A percentile compares a stretch with the other conserved stretches of the same genome.
Conservation (phyloP, 73 alveolate species). For the Paramecium tetraurelia region DNA sequence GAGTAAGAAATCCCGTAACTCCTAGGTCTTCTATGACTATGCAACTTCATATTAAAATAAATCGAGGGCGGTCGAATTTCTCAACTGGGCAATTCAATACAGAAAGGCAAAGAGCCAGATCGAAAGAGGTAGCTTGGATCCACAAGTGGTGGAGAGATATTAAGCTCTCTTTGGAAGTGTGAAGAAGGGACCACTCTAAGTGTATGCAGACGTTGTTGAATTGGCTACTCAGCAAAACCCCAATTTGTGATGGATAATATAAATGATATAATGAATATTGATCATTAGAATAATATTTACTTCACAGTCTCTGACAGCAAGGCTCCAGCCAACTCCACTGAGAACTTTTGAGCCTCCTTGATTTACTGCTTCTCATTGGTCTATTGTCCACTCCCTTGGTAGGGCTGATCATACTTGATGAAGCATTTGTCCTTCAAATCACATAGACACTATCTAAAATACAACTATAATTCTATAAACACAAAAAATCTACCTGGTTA, state of each 20-base stretch:
- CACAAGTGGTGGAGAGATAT: neutral
- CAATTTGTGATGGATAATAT: neutral
- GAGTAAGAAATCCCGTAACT: neutral
- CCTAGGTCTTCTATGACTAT: conserved; percentile 2
- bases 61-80: neutral
- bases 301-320: neutral
- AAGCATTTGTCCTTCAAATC: conserved; percentile 32
- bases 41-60: conserved; percentile 5
- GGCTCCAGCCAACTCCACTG: neutral
- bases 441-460: neutral
- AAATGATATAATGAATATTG: neutral
- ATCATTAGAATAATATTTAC: neutral
- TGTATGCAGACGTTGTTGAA: neutral
- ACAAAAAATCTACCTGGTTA: neutral
- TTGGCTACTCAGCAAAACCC: neutral
- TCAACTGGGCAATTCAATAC: neutral
- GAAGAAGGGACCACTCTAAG: conserved; percentile 15
- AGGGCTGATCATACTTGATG: neutral
- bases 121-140: neutral
- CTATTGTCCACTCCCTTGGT: neutral
- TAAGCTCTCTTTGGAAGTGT: neutral
- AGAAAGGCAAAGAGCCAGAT: conserved; percentile 4
- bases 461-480: neutral
- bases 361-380: neutral
- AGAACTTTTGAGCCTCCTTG: neutral